Conservation (phyloP, 371 early-diverging fungal genomes). For the Coemansia sp. region DNA sequence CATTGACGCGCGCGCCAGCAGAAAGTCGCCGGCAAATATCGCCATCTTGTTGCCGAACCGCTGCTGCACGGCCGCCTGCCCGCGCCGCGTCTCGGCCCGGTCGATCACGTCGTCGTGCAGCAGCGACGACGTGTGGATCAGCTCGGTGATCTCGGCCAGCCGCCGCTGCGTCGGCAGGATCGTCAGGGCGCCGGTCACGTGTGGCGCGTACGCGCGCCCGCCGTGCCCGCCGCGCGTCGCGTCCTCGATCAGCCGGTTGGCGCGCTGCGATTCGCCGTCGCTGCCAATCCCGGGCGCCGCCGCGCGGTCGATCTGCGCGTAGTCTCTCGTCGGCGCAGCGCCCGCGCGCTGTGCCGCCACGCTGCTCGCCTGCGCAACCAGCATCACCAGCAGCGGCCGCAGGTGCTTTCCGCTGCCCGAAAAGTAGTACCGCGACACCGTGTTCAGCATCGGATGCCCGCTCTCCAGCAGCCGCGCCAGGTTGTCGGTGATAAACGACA, state of each 20-base stretch:
- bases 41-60: constrained; percentile 97
- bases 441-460: constrained; percentile 84
- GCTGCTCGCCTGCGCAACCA: constrained; percentile 86
- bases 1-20: constrained; percentile 89
- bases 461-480: constrained; percentile 80
- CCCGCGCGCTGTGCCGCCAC: constrained; percentile 56
- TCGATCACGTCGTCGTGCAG: constrained; percentile 96
- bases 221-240: constrained; percentile 34
- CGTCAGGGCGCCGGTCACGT: constrained; percentile 56
- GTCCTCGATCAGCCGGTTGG: constrained; percentile 37
- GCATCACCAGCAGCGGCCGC: constrained; percentile 86
- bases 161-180: constrained; percentile 88
- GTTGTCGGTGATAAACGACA: constrained; percentile 81
- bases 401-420: constrained; percentile 85
- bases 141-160: constrained; percentile 93
- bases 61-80: constrained; percentile 73
- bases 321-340: constrained; percentile 37
- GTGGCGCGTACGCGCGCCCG: constrained; percentile 55
- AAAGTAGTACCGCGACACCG: constrained; percentile 89
- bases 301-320: constrained; percentile 48
- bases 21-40: constrained; percentile 91
- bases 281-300: constrained; percentile 53
- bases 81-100: constrained; percentile 66
- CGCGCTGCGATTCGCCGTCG: constrained; percentile 32
- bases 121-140: constrained; percentile 96